Percentiles rank a stretch among this genome's conserved stretches.
These are phyloP conservation scores for Cystobasidium pallidum DNA, from an alignment of 1,284 basidiomycete species.

Conservation along the genomic window DNA sequence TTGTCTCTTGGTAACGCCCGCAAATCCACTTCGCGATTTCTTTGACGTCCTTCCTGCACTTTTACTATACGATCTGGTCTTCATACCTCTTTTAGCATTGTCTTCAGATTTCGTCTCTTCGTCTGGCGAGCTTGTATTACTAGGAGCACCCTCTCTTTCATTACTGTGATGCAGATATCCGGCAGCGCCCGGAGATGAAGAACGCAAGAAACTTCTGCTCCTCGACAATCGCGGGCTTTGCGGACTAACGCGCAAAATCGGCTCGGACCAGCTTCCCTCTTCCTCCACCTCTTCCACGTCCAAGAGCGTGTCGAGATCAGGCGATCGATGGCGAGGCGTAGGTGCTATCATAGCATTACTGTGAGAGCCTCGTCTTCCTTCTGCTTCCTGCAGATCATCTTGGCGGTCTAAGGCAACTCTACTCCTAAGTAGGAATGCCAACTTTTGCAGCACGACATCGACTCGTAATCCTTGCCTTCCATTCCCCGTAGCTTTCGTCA, in stretches of 20 bases:
- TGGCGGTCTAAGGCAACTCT: constrained; percentile 11
- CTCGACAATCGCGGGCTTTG: not conserved
- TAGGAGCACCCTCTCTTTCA: not conserved
- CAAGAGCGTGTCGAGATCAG: not conserved
- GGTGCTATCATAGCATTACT: not conserved
- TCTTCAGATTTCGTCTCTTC: constrained; percentile 30
- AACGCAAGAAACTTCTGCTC: not conserved
- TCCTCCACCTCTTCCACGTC: constrained; percentile 9
- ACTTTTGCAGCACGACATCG: constrained; percentile 49
- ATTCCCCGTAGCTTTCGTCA: constrained; percentile 24
- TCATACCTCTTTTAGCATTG: constrained; percentile 18
- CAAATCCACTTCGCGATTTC: constrained; percentile 1
- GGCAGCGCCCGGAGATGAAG: not conserved
- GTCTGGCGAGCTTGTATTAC: constrained; percentile 19
- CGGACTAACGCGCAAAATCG: not conserved
- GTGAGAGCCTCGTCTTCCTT: not conserved
- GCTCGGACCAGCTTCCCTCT: not conserved
- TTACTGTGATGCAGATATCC: not conserved
- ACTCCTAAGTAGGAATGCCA: constrained; percentile 42
- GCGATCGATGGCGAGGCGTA: constrained; percentile 3
- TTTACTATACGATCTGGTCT: not conserved
- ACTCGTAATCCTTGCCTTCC: constrained; percentile 31
- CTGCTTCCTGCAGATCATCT: not conserved
- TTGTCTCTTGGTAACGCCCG: constrained; percentile 9
- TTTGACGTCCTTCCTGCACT: not conserved